phyloP scores from a whole-genome alignment of 2,329 filamentous ascomycete genomes.

The Aureobasidium namibiae region DNA sequence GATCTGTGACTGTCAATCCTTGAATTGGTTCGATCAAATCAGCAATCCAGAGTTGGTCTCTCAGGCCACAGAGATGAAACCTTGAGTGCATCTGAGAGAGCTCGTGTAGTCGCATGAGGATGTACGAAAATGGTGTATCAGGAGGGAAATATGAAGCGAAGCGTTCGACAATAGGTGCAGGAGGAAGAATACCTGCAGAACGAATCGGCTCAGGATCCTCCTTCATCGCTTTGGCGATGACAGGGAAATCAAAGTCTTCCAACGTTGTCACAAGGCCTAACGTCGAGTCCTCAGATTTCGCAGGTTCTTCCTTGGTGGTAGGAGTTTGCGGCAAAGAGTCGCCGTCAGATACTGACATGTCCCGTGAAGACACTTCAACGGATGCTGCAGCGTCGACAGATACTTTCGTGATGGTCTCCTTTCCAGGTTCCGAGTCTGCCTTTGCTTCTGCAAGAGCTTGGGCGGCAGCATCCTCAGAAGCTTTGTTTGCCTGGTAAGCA shows the following conservation, averaged over 20 bases:
- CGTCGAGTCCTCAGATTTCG: constrained; percentile 27
- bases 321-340: background rate
- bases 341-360: background rate
- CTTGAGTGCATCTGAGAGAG: constrained; percentile 54
- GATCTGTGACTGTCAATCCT: constrained; percentile 61
- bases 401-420: background rate
- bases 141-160: constrained; percentile 78
- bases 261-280: constrained; percentile 74
- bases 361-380: background rate
- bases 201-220: constrained; percentile 57
- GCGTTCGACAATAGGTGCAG: constrained; percentile 59
- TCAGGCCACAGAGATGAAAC: constrained; percentile 63
- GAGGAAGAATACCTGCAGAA: constrained; percentile 67
- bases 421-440: constrained; percentile 17
- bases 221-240: constrained; percentile 56
- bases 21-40: constrained; percentile 66
- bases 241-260: constrained; percentile 57
- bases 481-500: constrained; percentile 48
- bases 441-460: constrained; percentile 21
- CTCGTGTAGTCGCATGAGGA: constrained; percentile 67
- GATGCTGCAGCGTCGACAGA: background rate
- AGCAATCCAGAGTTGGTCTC: constrained; percentile 57
- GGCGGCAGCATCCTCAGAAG: constrained; percentile 18
- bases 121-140: constrained; percentile 72
- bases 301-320: background rate